These are phyloP conservation scores for Hypsizygus marmoreus DNA, from an alignment of 768 basidiomycete species.

Conservation along the genomic window DNA sequence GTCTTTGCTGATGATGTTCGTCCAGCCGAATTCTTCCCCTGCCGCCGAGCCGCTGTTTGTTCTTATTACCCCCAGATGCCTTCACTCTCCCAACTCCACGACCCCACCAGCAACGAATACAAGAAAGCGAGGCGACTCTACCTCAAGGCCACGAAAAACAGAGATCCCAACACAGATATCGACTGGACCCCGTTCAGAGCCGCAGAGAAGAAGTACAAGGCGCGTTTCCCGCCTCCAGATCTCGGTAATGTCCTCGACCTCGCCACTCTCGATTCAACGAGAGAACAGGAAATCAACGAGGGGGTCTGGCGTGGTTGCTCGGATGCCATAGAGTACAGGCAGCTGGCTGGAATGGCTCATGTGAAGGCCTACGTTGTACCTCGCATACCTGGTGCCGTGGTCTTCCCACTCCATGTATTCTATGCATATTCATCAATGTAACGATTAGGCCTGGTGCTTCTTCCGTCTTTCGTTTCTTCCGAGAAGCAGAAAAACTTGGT, in stretches of 20 bases:
- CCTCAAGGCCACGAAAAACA: slow-evolving; percentile 60
- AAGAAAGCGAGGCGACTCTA: slow-evolving; percentile 61
- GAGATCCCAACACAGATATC: slow-evolving; percentile 41
- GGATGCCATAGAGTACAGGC: slow-evolving; percentile 34
- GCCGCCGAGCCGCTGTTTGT: slow-evolving; percentile 39
- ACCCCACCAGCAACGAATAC: slow-evolving; percentile 53
- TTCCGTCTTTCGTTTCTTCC: slow-evolving; percentile 72
- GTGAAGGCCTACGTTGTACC: slow-evolving; percentile 49
- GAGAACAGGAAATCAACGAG: slow-evolving; percentile 41
- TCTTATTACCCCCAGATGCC: slow-evolving; percentile 30
- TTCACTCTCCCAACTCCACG: slow-evolving; percentile 35
- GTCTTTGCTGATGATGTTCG: no score
- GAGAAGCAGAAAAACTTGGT: slow-evolving; percentile 69
- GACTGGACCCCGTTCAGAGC: slow-evolving; percentile 77
- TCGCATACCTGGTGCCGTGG: slow-evolving; percentile 54
- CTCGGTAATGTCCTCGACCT: slow-evolving; percentile 71
- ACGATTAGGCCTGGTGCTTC: slow-evolving; percentile 73
- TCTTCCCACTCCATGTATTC: slow-evolving; percentile 4
- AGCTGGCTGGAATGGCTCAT: slow-evolving; percentile 28
- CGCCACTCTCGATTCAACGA: slow-evolving; percentile 42
- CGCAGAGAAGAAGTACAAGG: slow-evolving; percentile 81
- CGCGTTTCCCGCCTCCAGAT: slow-evolving; percentile 77
- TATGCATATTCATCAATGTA: slow-evolving; percentile 15
- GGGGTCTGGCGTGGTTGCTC: slow-evolving; percentile 52
- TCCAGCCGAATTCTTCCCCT: no score